These are phyloP conservation scores for Zygosaccharomyces pseudobailii DNA, from an alignment of 1,139 yeast species.

Conservation along the genomic window DNA sequence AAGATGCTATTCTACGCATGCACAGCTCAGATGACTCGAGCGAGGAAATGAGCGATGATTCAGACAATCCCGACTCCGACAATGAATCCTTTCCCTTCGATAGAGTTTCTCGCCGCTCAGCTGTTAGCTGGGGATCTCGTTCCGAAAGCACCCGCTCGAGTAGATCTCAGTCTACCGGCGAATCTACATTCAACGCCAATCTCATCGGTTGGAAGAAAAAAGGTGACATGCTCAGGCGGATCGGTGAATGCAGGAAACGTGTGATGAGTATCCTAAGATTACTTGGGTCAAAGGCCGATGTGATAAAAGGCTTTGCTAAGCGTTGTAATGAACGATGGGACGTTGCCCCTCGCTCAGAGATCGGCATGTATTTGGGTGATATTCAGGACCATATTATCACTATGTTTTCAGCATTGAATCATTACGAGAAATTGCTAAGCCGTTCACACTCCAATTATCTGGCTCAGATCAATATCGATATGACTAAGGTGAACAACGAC, in stretches of 20 bases:
- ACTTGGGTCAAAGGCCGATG: slow-evolving; percentile 91
- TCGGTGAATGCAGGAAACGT: slow-evolving; percentile 90
- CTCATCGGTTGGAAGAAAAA: slow-evolving; percentile 81
- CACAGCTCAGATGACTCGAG: slow-evolving; percentile 62
- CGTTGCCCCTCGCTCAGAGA: slow-evolving; percentile 66
- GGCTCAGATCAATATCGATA: slow-evolving; percentile 94
- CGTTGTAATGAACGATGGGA: slow-evolving; percentile 83
- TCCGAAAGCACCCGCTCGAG: slow-evolving; percentile 30
- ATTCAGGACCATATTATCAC: slow-evolving; percentile 94
- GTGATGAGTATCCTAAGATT: slow-evolving; percentile 87
- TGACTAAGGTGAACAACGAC: slow-evolving; percentile 96
- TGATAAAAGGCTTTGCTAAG: slow-evolving; percentile 88
- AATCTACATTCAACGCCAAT: slow-evolving; percentile 38
- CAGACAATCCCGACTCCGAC: slow-evolving; percentile 35
- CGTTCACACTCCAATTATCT: slow-evolving; percentile 91
- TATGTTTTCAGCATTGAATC: slow-evolving; percentile 91
- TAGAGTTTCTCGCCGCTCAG: slow-evolving; percentile 22
- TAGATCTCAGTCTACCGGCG: slow-evolving; percentile 41
- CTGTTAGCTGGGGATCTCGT: slow-evolving; percentile 15
- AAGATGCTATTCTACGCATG: slow-evolving; percentile 83
- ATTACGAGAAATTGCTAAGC: slow-evolving; percentile 87
- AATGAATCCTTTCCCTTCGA: slow-evolving; percentile 32
- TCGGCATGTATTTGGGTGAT: slow-evolving; percentile 88
- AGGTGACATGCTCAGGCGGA: slow-evolving; percentile 90
- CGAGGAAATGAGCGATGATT: slow-evolving; percentile 39